phyloP scores from a whole-genome alignment of 2,329 filamentous ascomycete species.

The Penicillium freii region DNA sequence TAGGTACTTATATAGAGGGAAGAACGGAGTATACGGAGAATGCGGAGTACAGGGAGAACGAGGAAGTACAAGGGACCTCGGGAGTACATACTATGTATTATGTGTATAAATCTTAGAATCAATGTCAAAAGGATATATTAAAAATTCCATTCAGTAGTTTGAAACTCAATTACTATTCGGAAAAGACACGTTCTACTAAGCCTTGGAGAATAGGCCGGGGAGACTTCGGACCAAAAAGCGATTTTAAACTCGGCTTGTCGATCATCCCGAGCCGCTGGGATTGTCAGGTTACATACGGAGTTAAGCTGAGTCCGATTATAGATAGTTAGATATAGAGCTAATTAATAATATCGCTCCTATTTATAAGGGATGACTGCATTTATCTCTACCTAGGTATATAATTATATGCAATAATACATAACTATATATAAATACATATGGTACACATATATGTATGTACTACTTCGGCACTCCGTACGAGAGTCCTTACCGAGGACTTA shows the following conservation, averaged over 20 bases:
- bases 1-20: not conserved
- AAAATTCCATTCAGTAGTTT: too few species aligned
- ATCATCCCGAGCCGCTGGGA: slow-evolving; percentile 5
- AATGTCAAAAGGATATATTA: not conserved
- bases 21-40: not conserved
- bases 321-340: not conserved
- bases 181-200: not conserved
- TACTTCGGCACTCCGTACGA: not conserved
- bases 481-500: not conserved
- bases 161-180: too few species aligned
- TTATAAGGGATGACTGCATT: not conserved
- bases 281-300: not conserved
- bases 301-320: not conserved
- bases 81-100: too few species aligned
- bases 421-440: too few species aligned
- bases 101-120: too few species aligned
- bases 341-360: not conserved
- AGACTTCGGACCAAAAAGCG: not conserved
- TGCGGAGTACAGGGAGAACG: too few species aligned
- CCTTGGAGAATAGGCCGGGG: not conserved
- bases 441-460: too few species aligned
- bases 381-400: not conserved
- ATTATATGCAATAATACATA: too few species aligned
- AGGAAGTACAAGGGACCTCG: too few species aligned
- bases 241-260: not conserved